phyloP scores from a whole-genome alignment of 768 basidiomycete species.

The Chalciporus chontae region DNA sequence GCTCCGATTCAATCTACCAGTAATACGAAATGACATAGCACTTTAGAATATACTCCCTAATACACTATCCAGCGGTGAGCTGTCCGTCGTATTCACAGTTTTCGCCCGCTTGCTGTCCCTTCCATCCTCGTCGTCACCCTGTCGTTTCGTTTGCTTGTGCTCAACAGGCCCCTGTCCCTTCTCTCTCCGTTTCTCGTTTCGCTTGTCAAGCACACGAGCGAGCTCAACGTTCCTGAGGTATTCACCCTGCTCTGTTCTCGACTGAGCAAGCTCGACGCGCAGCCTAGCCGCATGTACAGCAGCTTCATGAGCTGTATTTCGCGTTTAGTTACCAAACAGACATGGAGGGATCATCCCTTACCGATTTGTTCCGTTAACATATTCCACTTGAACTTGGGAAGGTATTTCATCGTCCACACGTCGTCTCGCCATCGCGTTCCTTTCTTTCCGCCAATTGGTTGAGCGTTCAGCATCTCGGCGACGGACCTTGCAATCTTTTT shows the following conservation, averaged over 20 bases:
- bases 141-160: slow-evolving; percentile 20
- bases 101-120: slow-evolving; percentile 3
- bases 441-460: slow-evolving; percentile 92
- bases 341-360: slow-evolving; percentile 41
- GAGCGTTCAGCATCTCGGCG: slow-evolving; percentile 94
- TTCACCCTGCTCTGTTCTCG: slow-evolving; percentile 82
- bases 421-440: slow-evolving; percentile 91
- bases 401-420: slow-evolving; percentile 99
- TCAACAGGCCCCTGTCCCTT: slow-evolving; percentile 48
- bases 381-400: slow-evolving; percentile 97
- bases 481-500: slow-evolving; percentile 87
- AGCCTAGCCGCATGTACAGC: slow-evolving; percentile 84
- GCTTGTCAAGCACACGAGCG: slow-evolving; percentile 80
- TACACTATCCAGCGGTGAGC: slow-evolving; percentile 38
- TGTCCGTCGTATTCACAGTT: slow-evolving; percentile 1
- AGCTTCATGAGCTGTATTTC: slow-evolving; percentile 78
- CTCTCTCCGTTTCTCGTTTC: slow-evolving; percentile 62
- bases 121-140: slow-evolving; percentile 4
- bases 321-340: slow-evolving; percentile 7
- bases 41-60: slow-evolving; percentile 52
- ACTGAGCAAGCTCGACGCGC: slow-evolving; percentile 89
- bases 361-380: slow-evolving; percentile 99
- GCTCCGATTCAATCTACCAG: slow-evolving; percentile 26
- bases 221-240: slow-evolving; percentile 94
- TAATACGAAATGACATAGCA: not conserved